Conservation (phyloP, 2,329 filamentous ascomycete genomes). For the Exophiala xenobiotica region DNA sequence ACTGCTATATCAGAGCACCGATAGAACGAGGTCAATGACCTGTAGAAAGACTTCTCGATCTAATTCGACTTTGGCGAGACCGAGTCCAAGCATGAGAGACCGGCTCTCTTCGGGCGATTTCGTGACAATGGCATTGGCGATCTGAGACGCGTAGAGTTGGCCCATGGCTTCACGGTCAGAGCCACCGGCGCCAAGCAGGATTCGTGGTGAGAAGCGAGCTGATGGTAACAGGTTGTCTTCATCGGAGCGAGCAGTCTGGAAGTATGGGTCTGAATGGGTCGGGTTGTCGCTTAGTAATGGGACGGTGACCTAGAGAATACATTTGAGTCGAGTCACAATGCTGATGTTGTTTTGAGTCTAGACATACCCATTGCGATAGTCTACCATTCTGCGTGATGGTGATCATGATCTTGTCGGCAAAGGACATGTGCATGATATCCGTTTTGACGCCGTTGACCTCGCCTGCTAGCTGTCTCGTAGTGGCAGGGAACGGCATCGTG, state of each 20-base stretch:
- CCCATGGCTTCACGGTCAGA: constrained; percentile 77
- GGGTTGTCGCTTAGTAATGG: constrained; percentile 69
- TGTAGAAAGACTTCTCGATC: constrained; percentile 29
- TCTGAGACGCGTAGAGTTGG: constrained; percentile 84
- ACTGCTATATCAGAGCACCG: constrained; percentile 22
- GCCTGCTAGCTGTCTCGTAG: constrained; percentile 59
- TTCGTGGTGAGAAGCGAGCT: constrained; percentile 79
- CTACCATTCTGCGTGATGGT: constrained; percentile 84
- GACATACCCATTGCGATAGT: constrained; percentile 83
- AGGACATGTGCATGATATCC: constrained; percentile 69
- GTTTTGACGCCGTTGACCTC: constrained; percentile 68
- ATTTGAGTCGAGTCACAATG: constrained; percentile 23
- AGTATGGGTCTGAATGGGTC: constrained; percentile 41
- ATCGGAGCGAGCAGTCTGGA: constrained; percentile 42
- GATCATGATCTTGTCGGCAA: constrained; percentile 86
- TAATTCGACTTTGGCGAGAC: constrained; percentile 32
- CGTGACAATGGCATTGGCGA: constrained; percentile 75
- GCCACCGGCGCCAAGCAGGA: constrained; percentile 79
- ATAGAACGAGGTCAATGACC: constrained; percentile 29
- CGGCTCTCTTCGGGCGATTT: constrained; percentile 64
- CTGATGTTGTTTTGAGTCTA: background rate
- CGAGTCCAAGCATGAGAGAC: constrained; percentile 52
- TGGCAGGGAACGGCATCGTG: constrained; percentile 64
- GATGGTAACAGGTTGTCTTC: constrained; percentile 68
- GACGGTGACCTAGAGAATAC: constrained; percentile 47